Evolutionary conservation across 2,329 filamentous ascomycete genomes (phyloP).

Genomic region (Raffaelea arxii): DNA sequence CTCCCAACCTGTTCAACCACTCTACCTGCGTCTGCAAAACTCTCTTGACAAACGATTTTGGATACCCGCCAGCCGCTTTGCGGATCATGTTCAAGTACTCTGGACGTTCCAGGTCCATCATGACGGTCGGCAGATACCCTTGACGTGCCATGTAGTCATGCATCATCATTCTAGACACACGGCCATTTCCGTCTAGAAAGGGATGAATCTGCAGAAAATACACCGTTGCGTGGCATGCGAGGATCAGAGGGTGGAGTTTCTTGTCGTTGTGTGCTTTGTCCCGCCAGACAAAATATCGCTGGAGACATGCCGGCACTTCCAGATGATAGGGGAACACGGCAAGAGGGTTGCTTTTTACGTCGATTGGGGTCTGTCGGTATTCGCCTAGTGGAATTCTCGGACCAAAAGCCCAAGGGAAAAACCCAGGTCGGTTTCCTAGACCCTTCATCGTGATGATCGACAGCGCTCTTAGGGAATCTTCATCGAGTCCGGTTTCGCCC

Average conservation of each 20-base stretch:
- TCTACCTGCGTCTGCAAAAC: too few relatives aligned
- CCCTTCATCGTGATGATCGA: neutral
- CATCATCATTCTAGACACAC: constrained; percentile 2
- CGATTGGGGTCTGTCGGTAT: neutral
- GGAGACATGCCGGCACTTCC: constrained; percentile 2
- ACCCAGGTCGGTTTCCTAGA: neutral
- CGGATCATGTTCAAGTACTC: constrained; percentile 1
- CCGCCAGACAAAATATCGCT: neutral
- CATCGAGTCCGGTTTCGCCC: neutral
- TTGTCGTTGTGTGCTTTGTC: neutral
- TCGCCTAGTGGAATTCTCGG: neutral
- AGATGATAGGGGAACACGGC: neutral
- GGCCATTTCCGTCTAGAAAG: constrained; percentile 1
- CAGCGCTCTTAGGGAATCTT: neutral
- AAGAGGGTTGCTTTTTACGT: neutral
- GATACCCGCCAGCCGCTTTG: too few relatives aligned
- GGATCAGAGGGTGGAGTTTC: neutral
- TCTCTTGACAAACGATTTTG: too few relatives aligned
- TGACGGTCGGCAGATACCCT: neutral
- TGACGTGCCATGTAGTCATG: constrained; percentile 1
- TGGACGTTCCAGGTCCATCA: neutral
- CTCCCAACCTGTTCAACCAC: too few relatives aligned
- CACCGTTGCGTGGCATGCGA: neutral
- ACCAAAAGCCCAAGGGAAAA: neutral
- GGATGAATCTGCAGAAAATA: constrained; percentile 1